phyloP scores from a whole-genome alignment of 768 basidiomycete genomes.

The Neoboletus magnificus region DNA sequence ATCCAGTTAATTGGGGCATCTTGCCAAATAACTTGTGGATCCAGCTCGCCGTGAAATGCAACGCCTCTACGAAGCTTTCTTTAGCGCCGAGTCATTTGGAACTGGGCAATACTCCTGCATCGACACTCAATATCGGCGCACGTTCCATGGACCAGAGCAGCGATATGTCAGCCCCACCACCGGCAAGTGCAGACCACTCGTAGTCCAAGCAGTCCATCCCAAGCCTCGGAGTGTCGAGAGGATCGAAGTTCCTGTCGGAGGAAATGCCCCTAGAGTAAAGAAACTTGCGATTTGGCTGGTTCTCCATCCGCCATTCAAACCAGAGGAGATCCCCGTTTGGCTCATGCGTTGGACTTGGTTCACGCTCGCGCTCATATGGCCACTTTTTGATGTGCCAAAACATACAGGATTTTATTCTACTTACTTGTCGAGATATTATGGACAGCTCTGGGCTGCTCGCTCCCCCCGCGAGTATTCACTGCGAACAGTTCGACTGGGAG shows the following conservation, averaged over 20 bases:
- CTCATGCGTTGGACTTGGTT: slow-evolving; percentile 16
- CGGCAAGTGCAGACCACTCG: slow-evolving; percentile 20
- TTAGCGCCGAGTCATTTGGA: background rate
- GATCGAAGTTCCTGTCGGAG: background rate
- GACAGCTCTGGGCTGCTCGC: slow-evolving; percentile 25
- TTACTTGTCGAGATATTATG: slow-evolving; percentile 18
- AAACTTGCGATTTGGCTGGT: slow-evolving; percentile 21
- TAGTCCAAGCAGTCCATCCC: slow-evolving; percentile 25
- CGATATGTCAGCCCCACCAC: slow-evolving; percentile 23
- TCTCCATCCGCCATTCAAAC: background rate
- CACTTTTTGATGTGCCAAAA: background rate
- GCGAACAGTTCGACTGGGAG: slow-evolving; percentile 1
- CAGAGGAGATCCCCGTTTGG: slow-evolving; percentile 7
- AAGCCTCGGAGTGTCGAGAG: background rate
- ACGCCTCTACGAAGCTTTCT: background rate
- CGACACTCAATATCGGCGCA: slow-evolving; percentile 18
- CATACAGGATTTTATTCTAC: slow-evolving; percentile 11
- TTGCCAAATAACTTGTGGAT: background rate
- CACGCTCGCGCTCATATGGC: slow-evolving; percentile 14
- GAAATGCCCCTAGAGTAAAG: background rate
- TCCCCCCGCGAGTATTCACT: slow-evolving; percentile 22
- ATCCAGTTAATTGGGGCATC: background rate
- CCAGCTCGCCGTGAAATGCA: background rate
- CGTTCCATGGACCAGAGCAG: slow-evolving; percentile 10
- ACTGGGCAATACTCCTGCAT: slow-evolving; percentile 2